Evolutionary conservation across 805 yeast genomes (phyloP).

Genomic region (Starmerella kuoi): DNA sequence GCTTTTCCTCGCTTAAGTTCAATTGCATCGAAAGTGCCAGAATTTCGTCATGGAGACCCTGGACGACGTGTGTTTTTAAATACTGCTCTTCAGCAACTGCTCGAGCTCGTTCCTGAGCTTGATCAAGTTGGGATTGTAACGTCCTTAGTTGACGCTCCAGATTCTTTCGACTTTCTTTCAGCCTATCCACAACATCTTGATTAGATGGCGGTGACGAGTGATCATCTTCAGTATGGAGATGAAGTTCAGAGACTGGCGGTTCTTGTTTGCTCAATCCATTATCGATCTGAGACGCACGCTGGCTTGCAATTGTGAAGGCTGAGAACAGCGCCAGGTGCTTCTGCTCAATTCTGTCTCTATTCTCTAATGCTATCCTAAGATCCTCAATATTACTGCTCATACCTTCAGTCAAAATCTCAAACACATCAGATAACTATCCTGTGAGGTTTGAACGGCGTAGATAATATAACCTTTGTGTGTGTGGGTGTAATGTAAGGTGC

Average conservation of each 20-base stretch:
- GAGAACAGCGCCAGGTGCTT: slow-evolving; percentile 10
- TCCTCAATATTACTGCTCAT: not conserved
- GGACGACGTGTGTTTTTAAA: slow-evolving; percentile 44
- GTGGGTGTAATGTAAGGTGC: too few relatives aligned
- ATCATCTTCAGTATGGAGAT: not conserved
- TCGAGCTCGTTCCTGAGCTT: slow-evolving; percentile 19
- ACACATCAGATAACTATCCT: too few relatives aligned
- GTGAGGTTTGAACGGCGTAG: too few relatives aligned
- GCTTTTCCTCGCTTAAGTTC: slow-evolving; percentile 33
- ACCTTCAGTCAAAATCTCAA: too few relatives aligned
- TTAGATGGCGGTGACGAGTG: not conserved
- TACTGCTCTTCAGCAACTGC: slow-evolving; percentile 23
- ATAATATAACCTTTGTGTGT: too few relatives aligned
- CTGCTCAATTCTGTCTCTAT: slow-evolving; percentile 13
- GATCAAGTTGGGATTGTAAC: slow-evolving; percentile 24
- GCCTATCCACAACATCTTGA: slow-evolving; percentile 8
- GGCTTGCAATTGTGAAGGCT: slow-evolving; percentile 22
- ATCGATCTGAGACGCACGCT: too few relatives aligned
- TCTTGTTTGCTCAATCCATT: too few relatives aligned
- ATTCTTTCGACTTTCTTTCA: slow-evolving; percentile 24
- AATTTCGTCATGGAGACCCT: slow-evolving; percentile 54
- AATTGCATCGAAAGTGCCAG: slow-evolving; percentile 49
- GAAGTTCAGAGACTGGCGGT: too few relatives aligned
- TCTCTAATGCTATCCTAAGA: not conserved
- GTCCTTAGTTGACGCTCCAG: slow-evolving; percentile 25